A percentile compares a stretch with the other conserved stretches of the same genome.
Conservation (phyloP, 2,329 filamentous ascomycete species). For the Fusarium sarcochroum region DNA sequence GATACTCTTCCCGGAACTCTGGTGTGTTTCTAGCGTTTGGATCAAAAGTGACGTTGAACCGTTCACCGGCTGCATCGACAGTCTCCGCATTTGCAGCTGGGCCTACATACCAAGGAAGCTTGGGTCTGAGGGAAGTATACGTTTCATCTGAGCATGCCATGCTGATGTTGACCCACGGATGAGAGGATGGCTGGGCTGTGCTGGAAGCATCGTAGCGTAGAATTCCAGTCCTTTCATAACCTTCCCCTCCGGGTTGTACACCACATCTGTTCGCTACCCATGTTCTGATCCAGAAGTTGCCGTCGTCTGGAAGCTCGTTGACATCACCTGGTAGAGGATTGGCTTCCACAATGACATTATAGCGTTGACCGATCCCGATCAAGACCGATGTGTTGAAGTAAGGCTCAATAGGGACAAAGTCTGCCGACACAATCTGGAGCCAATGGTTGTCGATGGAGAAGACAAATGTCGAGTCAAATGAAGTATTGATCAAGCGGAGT, state of each 20-base stretch:
- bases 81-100: slow-evolving; percentile 33
- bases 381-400: slow-evolving; percentile 32
- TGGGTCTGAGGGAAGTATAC: slow-evolving; percentile 30
- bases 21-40: background rate
- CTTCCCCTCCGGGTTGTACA: background rate
- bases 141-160: slow-evolving; percentile 37
- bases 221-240: slow-evolving; percentile 39
- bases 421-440: slow-evolving; percentile 32
- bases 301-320: slow-evolving; percentile 29
- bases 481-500: slow-evolving; percentile 43
- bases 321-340: slow-evolving; percentile 24
- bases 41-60: slow-evolving; percentile 37
- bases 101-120: slow-evolving; percentile 42
- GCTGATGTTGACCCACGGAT: slow-evolving; percentile 21
- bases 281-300: slow-evolving; percentile 46
- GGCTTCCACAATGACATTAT: slow-evolving; percentile 41
- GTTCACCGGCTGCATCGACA: slow-evolving; percentile 9
- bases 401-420: slow-evolving; percentile 41
- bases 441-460: slow-evolving; percentile 46
- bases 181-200: slow-evolving; percentile 8
- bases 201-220: slow-evolving; percentile 31
- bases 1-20: slow-evolving; percentile 18
- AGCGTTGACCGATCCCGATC: slow-evolving; percentile 41
- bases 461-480: slow-evolving; percentile 39
- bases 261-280: slow-evolving; percentile 24